Base-by-base conservation (phyloP, 2,329 filamentous ascomycete species). In the Cyphellophora attinorum region DNA sequence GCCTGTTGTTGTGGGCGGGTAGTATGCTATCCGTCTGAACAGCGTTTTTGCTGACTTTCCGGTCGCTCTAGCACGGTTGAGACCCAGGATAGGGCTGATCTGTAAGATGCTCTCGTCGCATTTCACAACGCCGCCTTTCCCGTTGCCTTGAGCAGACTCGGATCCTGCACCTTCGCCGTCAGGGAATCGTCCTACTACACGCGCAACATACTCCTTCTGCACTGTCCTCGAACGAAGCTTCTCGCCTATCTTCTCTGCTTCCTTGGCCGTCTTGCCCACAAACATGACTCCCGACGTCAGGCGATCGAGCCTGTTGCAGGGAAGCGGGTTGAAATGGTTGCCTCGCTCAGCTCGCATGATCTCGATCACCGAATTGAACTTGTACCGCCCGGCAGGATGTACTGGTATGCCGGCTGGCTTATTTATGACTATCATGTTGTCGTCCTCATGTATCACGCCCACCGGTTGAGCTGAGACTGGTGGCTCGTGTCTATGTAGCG, bases 211-310 rank as follows among this genome's bases (percentile, higher is more conserved):
- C 58, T 98, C 91, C 57, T 98, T 98, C 49, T 85, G 79, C 23
- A 98, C 84, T 0, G 81, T 89, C 21, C 91, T 73, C 4, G 72
- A 73, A 46, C 77, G 74, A 39, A 98, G 84, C 57, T 94, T 82
- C 27, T 70, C 63, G 35, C 79, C 77, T 47, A 98, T 71, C 19
- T 69, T 68, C 45, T 89, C 85, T 1, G 91, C 89, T 0, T 83
- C 84, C 51, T 77, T 74, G 23, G 79, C 70, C 44, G 84, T 78
- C 62, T 98, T 98, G 17, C 81, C 91, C 49, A 98, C 79, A 58
- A 98, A 98, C 89, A 98, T 96, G 55, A 98, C 83, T 31, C 91
- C 91, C 49, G 85, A 94, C 0, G 91, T 98, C 50, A 98, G 64
- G 34, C 91, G 72, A 56, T 98, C 91, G 17, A 98, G 74, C n/a